Conservation (phyloP, 768 basidiomycete species). For the Agaricus blazei region DNA sequence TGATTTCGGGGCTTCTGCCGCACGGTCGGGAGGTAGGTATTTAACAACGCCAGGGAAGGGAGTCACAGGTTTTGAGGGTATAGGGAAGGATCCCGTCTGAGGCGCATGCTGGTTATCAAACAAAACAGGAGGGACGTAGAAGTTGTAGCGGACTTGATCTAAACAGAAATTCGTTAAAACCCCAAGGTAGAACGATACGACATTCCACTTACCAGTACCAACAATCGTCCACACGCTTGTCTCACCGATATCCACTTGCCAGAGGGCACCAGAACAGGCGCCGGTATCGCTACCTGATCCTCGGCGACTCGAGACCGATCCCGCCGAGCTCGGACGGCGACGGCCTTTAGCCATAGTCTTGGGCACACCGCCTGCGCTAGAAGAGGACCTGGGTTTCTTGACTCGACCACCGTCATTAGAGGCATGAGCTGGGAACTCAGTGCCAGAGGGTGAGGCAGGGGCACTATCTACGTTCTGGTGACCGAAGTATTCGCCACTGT, state of each 20-base stretch:
- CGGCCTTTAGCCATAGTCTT: slow-evolving; percentile 54
- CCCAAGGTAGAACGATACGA: not conserved
- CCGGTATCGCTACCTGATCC: slow-evolving; percentile 63
- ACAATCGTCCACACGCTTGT: slow-evolving; percentile 95
- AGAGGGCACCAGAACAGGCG: slow-evolving; percentile 73
- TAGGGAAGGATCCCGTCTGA: slow-evolving; percentile 68
- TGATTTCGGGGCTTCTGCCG: slow-evolving; percentile 75
- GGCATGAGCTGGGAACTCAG: slow-evolving; percentile 47
- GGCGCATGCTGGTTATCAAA: slow-evolving; percentile 77
- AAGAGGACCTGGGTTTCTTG: slow-evolving; percentile 77
- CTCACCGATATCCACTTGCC: slow-evolving; percentile 90
- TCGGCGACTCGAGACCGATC: slow-evolving; percentile 64
- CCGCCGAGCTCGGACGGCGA: slow-evolving; percentile 73
- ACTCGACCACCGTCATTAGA: slow-evolving; percentile 84
- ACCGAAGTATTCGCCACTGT: slow-evolving; percentile 63
- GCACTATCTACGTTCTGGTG: slow-evolving; percentile 51
- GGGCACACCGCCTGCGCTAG: slow-evolving; percentile 57
- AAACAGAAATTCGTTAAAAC: slow-evolving; percentile 17
- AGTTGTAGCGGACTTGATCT: slow-evolving; percentile 93
- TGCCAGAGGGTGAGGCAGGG: slow-evolving; percentile 61
- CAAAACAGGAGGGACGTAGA: slow-evolving; percentile 82
- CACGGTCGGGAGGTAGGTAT: slow-evolving; percentile 86
- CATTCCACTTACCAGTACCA: slow-evolving; percentile 63
- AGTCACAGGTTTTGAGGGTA: slow-evolving; percentile 78
- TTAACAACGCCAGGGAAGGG: slow-evolving; percentile 86